Conservation (phyloP, 768 basidiomycete species). For the Antrodiella citrinella region DNA sequence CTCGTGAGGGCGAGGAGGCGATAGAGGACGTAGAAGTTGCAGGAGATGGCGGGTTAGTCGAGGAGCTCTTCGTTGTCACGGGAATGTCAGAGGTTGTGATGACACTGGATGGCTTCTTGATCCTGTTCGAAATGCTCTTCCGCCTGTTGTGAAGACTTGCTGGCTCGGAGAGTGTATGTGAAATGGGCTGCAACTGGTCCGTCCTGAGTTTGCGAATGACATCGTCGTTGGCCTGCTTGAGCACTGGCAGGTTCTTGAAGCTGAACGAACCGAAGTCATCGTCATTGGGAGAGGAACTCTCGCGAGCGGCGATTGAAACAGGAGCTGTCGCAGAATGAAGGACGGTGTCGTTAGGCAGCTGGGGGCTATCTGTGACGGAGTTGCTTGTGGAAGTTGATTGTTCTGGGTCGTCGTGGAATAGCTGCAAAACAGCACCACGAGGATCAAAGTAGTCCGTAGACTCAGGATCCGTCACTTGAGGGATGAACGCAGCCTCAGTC, state of each 20-base stretch:
- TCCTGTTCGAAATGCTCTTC: slow-evolving; percentile 71
- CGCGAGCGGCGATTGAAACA: slow-evolving; percentile 18
- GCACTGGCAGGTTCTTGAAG: slow-evolving; percentile 92
- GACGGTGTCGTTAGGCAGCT: slow-evolving; percentile 11
- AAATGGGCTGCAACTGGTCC: slow-evolving; percentile 76
- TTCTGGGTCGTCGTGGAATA: slow-evolving; percentile 87
- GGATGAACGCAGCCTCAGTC: slow-evolving; percentile 90
- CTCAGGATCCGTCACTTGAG: slow-evolving; percentile 90
- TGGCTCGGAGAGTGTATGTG: slow-evolving; percentile 66
- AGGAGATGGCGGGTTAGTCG: slow-evolving; percentile 83
- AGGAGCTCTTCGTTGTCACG: slow-evolving; percentile 32
- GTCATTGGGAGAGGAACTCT: slow-evolving; percentile 42
- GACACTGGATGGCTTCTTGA: slow-evolving; percentile 77
- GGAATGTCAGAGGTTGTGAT: slow-evolving; percentile 59
- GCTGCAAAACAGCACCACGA: slow-evolving; percentile 82
- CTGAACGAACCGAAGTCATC: slow-evolving; percentile 98
- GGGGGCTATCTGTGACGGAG: slow-evolving; percentile 35
- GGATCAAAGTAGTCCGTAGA: slow-evolving; percentile 99
- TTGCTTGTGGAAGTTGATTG: slow-evolving; percentile 41
- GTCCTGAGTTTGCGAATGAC: slow-evolving; percentile 93
- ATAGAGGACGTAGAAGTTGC: slow-evolving; percentile 88
- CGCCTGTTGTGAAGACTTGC: slow-evolving; percentile 50
- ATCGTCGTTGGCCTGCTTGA: slow-evolving; percentile 98
- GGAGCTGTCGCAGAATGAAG: slow-evolving; percentile 13
- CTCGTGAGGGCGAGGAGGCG: slow-evolving; percentile 80